Evolutionary conservation across 495 filamentous ascomycete species (phyloP).

Genomic region (Annulohypoxylon moriforme): DNA sequence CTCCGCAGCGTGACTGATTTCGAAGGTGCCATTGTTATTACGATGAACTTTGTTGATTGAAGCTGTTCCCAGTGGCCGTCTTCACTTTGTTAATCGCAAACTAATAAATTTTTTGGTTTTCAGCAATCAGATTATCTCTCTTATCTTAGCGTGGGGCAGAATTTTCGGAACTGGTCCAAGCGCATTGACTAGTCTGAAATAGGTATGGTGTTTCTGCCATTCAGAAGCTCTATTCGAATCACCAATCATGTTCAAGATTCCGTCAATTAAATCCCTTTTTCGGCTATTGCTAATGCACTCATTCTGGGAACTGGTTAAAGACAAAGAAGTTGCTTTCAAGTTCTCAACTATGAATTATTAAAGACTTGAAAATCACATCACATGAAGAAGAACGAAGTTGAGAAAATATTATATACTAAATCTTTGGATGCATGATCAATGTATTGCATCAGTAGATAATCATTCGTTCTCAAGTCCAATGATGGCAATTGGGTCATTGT

Average conservation of each 20-base stretch:
- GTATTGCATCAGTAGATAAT: too few relatives aligned
- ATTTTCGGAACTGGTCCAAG: slow-evolving; percentile 27
- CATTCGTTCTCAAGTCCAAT: too few relatives aligned
- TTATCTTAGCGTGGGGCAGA: slow-evolving; percentile 20
- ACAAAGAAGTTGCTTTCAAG: background rate
- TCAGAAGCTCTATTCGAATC: background rate
- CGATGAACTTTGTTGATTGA: slow-evolving; percentile 15
- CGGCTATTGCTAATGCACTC: background rate
- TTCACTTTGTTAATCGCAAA: slow-evolving; percentile 6
- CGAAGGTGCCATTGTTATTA: slow-evolving; percentile 43
- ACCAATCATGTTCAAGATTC: slow-evolving; percentile 20
- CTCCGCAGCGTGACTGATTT: slow-evolving; percentile 45
- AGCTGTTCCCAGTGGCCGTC: slow-evolving; percentile 17
- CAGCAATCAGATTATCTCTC: background rate
- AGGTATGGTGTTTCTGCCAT: background rate
- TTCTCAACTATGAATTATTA: background rate
- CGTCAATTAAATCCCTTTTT: slow-evolving; percentile 13
- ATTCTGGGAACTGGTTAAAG: background rate
- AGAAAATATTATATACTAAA: too few relatives aligned
- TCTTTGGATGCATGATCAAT: too few relatives aligned
- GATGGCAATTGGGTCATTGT: too few relatives aligned
- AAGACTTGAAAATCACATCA: too few relatives aligned
- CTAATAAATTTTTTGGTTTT: slow-evolving; percentile 28
- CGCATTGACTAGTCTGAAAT: background rate
- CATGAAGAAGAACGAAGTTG: too few relatives aligned